Conservation (phyloP, 139 green algal species). For the Klebsormidium nitens region DNA sequence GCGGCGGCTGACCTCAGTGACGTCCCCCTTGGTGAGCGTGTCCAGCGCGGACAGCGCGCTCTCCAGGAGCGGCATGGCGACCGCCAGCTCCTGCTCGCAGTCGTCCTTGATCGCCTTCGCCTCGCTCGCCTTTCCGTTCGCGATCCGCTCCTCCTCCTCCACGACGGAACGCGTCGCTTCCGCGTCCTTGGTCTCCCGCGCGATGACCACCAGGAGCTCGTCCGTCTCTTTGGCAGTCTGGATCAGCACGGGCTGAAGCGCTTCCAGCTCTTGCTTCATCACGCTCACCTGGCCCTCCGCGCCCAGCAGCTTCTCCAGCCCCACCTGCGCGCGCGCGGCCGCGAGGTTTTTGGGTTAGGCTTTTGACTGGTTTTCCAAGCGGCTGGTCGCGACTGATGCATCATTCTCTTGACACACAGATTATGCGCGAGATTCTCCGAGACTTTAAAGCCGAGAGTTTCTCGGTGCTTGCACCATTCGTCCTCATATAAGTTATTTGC, state of each 20-base stretch:
- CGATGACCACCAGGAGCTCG: constrained; percentile 59
- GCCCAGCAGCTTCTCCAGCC: constrained; percentile 61
- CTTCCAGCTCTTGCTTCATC: constrained; percentile 75
- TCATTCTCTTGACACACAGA: too few species aligned
- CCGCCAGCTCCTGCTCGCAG: constrained; percentile 22
- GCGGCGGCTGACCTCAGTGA: constrained; percentile 73
- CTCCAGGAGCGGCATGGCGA: constrained; percentile 66
- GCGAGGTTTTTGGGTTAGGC: too few species aligned
- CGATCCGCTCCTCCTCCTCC: constrained; percentile 61
- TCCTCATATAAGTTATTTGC: too few species aligned
- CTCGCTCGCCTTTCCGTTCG: constrained; percentile 42
- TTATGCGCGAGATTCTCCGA: too few species aligned
- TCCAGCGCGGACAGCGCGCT: constrained; percentile 59
- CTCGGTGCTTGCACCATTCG: too few species aligned
- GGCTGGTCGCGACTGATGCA: too few species aligned
- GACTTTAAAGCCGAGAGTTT: too few species aligned
- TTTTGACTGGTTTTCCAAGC: too few species aligned
- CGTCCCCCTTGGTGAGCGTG: constrained; percentile 73
- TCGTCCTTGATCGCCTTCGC: constrained; percentile 39
- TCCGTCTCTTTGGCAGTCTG: constrained; percentile 60
- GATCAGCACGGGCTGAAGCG: constrained; percentile 70
- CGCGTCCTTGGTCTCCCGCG: constrained; percentile 48
- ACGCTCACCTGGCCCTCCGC: constrained; percentile 47
- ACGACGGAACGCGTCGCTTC: constrained; percentile 54
- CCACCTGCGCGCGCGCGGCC: too few species aligned